Base-by-base conservation (phyloP, 1,284 basidiomycete species). In the Leccinum fallax region DNA sequence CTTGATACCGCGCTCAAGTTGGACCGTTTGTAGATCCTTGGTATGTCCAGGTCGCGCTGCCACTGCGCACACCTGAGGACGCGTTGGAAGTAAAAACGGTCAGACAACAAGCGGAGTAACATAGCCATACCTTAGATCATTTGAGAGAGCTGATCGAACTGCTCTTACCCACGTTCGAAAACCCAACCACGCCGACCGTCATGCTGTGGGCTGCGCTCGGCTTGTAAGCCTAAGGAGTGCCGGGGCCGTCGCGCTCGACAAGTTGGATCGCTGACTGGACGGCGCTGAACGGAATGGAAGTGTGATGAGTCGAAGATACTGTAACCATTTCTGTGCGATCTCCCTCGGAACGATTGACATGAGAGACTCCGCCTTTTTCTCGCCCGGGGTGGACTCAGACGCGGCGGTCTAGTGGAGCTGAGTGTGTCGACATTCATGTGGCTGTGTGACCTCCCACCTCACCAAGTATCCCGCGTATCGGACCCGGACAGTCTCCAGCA, bases 101-200 rank as follows among this genome's bases (percentile, higher is more conserved):
- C 61, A 46, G 15, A 40, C 21, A 21, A 55, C n/a, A 51, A 7
- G 15, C 13, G n/a, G 40, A 43, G 2, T 6, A 55, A 52, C 30
- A 30, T 30, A 30, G 30, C 30, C 76, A 63, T 19, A 93, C 94
- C 77, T 95, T 93, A 61, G 87, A 88, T 51, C 96, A 81, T 77
- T 97, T 97, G 59, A 99, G 80, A 57, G 93, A 94, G 77, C 98
- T 99, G 80, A 99, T 98, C 61, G 98, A 74, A 68, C 89, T 94
- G 62, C 93, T 95, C 80, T 99, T 99, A 11, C 97, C 97, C 59
- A 98, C 97, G 76, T 99, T 99, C 4, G 97, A 97, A 72, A 96
- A 97, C 2, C 97, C 97, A 36, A 98, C 94, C 26, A 98, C 91
- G 16, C 97, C 97, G 59, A 98, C 89, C 0, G 95, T 97, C 53